Base-by-base conservation (phyloP, 2,329 filamentous ascomycete genomes). In the Magnaporthiopsis incrustans region DNA sequence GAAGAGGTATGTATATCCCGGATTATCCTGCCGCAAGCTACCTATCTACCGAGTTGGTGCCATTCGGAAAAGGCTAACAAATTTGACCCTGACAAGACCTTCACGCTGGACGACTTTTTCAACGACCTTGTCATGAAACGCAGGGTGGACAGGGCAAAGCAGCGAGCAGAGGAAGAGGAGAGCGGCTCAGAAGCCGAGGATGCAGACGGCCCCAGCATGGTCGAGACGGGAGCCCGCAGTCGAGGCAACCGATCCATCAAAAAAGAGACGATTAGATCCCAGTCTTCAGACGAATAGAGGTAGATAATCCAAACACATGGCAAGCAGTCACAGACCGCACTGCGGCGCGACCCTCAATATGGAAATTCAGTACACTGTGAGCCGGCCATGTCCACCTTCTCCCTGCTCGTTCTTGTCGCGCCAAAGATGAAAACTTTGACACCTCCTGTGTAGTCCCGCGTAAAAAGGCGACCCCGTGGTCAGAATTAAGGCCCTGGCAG, bases 111-210 rank as follows among this genome's bases (percentile, higher is more conserved):
- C 0, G 85, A 89, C 67, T 79, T 89, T 64, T 81, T 78, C 65
- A 76, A 79, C 25, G 86, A 90, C 68, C 77, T 80, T 58, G 74
- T 84, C 18, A 78, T 88, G 66, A 72, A 83, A 30, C 82, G 86
- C 56, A 81, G 82, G 68, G 84, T 89, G 63, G 78, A 82, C 72
- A 82, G 86, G 8, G 77, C 81, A 10, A 77, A 79, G 65, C 76
- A 79, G 61, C 50, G 61, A 22, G 61, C 27, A 58, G 61, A n/a
- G 18, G 38, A 62, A 62, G 60, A 62, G 14, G 60, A 32, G 22
- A 53, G 44, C 10, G 44, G 22, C n/a, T 53, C 44, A 11, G 58
- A 64, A 25, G 44, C 27, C 50, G 26, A 22, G 26, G 44, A 50
- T 61, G 63, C 62, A 57, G 53, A 59, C 35, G 56, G 61, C 35